Evolutionary conservation across 169 alveolate genomes (phyloP).

Genomic region (Amoebophrya sp.): DNA sequence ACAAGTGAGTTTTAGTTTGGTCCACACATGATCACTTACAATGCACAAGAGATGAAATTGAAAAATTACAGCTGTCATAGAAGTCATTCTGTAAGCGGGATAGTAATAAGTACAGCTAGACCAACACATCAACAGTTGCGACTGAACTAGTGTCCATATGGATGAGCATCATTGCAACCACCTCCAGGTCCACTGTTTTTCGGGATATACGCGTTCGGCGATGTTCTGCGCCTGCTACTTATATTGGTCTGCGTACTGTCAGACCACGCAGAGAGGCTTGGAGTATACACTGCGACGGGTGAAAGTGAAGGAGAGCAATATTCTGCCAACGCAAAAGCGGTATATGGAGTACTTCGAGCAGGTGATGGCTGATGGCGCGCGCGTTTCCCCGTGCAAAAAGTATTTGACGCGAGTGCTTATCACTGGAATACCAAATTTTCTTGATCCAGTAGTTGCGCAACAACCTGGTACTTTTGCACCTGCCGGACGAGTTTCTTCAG

Average conservation of each 20-base stretch:
- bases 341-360: neutral
- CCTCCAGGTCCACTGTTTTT: neutral
- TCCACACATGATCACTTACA: too few species aligned
- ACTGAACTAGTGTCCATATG: neutral
- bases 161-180: neutral
- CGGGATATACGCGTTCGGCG: neutral
- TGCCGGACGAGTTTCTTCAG: too few species aligned
- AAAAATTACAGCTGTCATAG: too few species aligned
- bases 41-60: too few species aligned
- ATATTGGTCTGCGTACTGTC: neutral
- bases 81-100: neutral
- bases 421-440: conserved; percentile 1
- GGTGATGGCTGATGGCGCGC: neutral
- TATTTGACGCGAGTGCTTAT: neutral
- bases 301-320: neutral
- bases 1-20: too few species aligned
- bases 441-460: too few species aligned
- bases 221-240: conserved; percentile 26
- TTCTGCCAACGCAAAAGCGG: conserved; percentile 12
- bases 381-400: neutral
- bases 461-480: too few species aligned
- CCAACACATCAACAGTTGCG: neutral
- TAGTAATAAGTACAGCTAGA: neutral
- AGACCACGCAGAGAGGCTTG: neutral
- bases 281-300: neutral